These are phyloP conservation scores for Pachysandra terminalis DNA, from an alignment of 164 flowering plant species.

Conservation along the genomic window DNA sequence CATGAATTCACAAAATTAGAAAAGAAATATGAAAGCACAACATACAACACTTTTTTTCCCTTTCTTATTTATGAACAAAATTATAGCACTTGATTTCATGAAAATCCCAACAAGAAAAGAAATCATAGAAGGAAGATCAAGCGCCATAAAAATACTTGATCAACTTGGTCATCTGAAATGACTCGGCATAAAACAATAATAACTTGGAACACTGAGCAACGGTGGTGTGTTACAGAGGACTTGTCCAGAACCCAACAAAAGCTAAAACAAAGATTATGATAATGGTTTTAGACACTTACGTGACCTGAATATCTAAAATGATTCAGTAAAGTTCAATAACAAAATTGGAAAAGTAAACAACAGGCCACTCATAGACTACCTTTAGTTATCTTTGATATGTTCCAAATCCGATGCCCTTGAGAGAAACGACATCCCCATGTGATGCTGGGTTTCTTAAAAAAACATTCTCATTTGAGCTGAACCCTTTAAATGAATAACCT, in stretches of 20 bases:
- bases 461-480: background rate
- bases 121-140: background rate
- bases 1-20: too few relatives aligned
- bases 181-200: too few relatives aligned
- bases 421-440: background rate
- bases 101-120: background rate
- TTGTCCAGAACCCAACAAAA: too few relatives aligned
- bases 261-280: background rate
- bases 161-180: too few relatives aligned
- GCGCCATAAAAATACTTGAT: too few relatives aligned
- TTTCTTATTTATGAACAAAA: too few relatives aligned
- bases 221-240: too few relatives aligned
- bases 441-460: constrained; percentile 1
- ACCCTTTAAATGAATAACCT: constrained; percentile 16
- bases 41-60: too few relatives aligned
- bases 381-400: background rate
- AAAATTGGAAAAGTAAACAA: background rate
- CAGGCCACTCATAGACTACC: constrained; percentile 6
- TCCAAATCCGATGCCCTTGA: background rate
- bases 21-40: too few relatives aligned
- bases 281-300: too few relatives aligned
- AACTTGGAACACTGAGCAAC: too few relatives aligned
- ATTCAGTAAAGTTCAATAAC: background rate
- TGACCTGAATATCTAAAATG: background rate
- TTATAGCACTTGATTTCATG: background rate